Base-by-base conservation (phyloP, 805 yeast genomes). In the Candida chilensis region DNA sequence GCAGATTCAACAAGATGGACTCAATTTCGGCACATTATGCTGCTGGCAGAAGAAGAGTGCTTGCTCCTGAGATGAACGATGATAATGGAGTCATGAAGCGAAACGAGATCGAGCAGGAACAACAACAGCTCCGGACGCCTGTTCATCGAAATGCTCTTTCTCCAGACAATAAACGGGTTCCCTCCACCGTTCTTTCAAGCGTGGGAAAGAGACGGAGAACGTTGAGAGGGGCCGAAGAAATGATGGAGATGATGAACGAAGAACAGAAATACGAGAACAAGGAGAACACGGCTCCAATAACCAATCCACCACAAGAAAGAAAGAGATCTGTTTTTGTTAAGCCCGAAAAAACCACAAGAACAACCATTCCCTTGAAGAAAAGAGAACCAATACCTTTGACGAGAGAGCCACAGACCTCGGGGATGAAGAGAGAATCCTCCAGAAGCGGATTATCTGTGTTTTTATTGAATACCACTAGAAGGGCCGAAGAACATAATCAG, bases 1-100 rank as follows among this genome's bases (percentile, higher is more conserved):
- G 67, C 55, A 33, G 69, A 68, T 6, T 47, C 62, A 41, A 68
- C 29, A 41, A 47, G 19, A 55, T 58, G 63, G 63, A 57, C 17
- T 50, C 59, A 26, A 57, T 58, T 18, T 44, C 52, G 13, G 45
- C 40, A 15, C 64, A 57, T 28, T 58, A 58, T 29, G 55, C 64
- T 3, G 54, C 50, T 8, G 38, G 36, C 29, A 35, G 28, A 37
- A 7, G 14, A 6, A 22, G 12, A 11, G 13, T 15, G 11, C 11
- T 11, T 9, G 11, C 21, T 11, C 6, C 7, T 7, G 6, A 22
- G 13, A 7, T n/a, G 11, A 22, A 12, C 8, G 6, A 8, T 7
- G n/a, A 22, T 8, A 11, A 7, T n/a, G 6, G 6, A 5, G 6
- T 22, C n/a, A n/a, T n/a, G 25, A 22, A 22, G 13, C 11, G 25